Conservation (phyloP, 2,329 filamentous ascomycete species). For the Pseudocercospora pini-densiflorae region DNA sequence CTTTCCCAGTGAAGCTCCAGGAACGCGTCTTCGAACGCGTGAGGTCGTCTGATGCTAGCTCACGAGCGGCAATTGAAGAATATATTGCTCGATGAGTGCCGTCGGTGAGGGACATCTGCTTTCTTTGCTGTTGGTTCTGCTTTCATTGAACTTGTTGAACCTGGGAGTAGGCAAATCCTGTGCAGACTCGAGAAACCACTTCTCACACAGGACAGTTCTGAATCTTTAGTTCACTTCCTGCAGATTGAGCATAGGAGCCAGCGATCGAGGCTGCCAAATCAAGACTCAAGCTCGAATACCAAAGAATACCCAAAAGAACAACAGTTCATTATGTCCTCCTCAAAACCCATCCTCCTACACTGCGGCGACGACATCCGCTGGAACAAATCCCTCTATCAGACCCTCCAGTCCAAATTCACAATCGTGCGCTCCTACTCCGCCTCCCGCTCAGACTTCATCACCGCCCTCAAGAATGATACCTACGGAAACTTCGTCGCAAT, state of each 20-base stretch:
- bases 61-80: not conserved
- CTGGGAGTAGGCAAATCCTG: not conserved
- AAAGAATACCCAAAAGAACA: not conserved
- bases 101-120: not conserved
- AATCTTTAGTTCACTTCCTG: not conserved
- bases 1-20: not conserved
- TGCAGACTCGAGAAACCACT: not conserved
- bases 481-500: conserved; percentile 53
- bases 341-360: conserved; percentile 44
- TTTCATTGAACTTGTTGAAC: not conserved
- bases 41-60: not conserved
- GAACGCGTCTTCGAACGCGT: not conserved
- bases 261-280: not conserved
- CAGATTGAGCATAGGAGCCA: not conserved
- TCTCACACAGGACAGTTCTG: not conserved
- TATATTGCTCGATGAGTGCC: not conserved
- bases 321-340: conserved; percentile 9
- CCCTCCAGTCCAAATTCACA: conserved; percentile 43
- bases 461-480: conserved; percentile 42
- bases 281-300: not conserved
- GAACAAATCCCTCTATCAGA: conserved; percentile 49
- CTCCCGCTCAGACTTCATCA: conserved; percentile 46
- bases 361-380: conserved; percentile 51
- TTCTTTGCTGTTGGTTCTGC: not conserved
- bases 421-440: conserved; percentile 47